Evolutionary conservation across 495 filamentous ascomycete species (phyloP).

Genomic region (Penicillium fimorum): DNA sequence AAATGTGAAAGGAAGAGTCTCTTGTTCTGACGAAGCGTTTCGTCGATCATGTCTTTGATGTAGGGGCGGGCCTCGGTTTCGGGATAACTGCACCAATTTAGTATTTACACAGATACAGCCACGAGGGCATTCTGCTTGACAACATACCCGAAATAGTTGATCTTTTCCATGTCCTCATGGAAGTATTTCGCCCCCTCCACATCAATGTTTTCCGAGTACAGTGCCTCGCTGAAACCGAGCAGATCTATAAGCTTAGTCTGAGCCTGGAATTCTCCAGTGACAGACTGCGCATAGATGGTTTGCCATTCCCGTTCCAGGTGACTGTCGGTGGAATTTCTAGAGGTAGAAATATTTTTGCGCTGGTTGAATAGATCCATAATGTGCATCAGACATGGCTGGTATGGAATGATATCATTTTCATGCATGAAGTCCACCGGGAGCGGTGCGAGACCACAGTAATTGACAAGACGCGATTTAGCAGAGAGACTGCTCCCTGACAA

Average conservation of each 20-base stretch:
- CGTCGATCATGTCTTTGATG: constrained; percentile 41
- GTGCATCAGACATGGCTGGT: constrained; percentile 48
- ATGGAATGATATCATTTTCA: constrained; percentile 42
- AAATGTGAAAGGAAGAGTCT: constrained; percentile 48
- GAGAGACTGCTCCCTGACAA: constrained; percentile 44
- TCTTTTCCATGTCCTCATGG: constrained; percentile 33
- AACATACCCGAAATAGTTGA: constrained; percentile 48
- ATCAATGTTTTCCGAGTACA: constrained; percentile 36
- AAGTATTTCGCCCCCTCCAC: constrained; percentile 28
- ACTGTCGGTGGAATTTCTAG: constrained; percentile 14
- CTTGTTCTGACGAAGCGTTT: constrained; percentile 38
- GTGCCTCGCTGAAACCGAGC: constrained; percentile 39
- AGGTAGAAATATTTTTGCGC: constrained; percentile 18
- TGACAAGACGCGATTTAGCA: constrained; percentile 44
- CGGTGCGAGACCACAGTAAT: constrained; percentile 47
- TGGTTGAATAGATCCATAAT: constrained; percentile 44
- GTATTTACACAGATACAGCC: constrained; percentile 16
- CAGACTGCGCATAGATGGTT: constrained; percentile 45
- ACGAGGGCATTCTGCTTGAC: constrained; percentile 30
- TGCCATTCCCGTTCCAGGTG: constrained; percentile 34
- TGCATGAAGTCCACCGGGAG: constrained; percentile 47
- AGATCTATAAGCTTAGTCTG: constrained; percentile 36
- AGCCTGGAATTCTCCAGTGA: constrained; percentile 45
- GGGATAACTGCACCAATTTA: constrained; percentile 28
- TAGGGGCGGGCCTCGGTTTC: constrained; percentile 45